Evolutionary conservation across 2,329 filamentous ascomycete genomes (phyloP).

Genomic region (Paramyrothecium roridum): DNA sequence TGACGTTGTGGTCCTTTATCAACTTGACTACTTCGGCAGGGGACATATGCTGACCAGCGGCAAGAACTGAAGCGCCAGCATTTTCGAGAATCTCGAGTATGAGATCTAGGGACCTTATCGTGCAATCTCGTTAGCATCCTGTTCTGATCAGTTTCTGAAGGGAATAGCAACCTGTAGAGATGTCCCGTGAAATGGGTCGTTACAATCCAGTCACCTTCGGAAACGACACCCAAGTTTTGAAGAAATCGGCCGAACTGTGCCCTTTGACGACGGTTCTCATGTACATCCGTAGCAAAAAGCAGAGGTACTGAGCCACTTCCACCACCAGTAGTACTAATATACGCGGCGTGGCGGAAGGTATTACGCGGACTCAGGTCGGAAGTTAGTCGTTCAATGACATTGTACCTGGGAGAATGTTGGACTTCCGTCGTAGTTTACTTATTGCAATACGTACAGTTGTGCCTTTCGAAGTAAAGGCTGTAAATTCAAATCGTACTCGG

Average conservation of each 20-base stretch:
- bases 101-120: slow-evolving; percentile 32
- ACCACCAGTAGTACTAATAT: slow-evolving; percentile 38
- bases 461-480: too few relatives aligned
- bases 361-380: slow-evolving; percentile 28
- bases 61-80: slow-evolving; percentile 34
- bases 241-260: slow-evolving; percentile 28
- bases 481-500: too few relatives aligned
- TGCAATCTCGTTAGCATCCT: neutral
- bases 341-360: slow-evolving; percentile 31
- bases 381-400: slow-evolving; percentile 27
- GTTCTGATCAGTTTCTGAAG: too few relatives aligned
- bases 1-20: slow-evolving; percentile 27
- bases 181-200: slow-evolving; percentile 30
- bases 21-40: slow-evolving; percentile 19
- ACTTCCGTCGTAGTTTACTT: too few relatives aligned
- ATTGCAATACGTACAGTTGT: too few relatives aligned
- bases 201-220: slow-evolving; percentile 33
- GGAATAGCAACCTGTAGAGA: slow-evolving; percentile 34
- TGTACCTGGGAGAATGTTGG: slow-evolving; percentile 29
- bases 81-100: slow-evolving; percentile 35
- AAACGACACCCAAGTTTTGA: slow-evolving; percentile 21
- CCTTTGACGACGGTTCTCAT: slow-evolving; percentile 38
- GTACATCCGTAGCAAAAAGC: slow-evolving; percentile 35
- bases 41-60: slow-evolving; percentile 26
- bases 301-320: slow-evolving; percentile 26